Percentiles rank a stretch among this genome's conserved stretches.
Conservation (phyloP, 352 stramenopile species). For the Blastocystis sp. region DNA sequence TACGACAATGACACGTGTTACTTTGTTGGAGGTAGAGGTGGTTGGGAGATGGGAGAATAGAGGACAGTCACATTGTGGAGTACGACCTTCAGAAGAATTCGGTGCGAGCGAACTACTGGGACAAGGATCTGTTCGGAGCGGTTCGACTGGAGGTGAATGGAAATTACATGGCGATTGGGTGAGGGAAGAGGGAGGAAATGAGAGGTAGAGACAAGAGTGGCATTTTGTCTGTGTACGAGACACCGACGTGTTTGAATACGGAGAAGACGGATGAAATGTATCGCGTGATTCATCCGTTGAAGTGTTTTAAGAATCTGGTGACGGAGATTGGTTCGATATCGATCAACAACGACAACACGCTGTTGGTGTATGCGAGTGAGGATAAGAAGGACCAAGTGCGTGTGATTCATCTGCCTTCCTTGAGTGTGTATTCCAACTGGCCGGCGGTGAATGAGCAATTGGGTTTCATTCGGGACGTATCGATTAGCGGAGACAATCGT, state of each 20-base stretch:
- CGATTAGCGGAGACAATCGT: conserved; percentile 46
- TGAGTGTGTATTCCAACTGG: conserved; percentile 26
- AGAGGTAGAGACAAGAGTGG: background rate
- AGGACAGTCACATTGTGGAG: conserved; percentile 11
- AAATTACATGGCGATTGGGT: conserved; percentile 37
- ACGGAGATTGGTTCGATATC: background rate
- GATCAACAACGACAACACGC: conserved; percentile 39
- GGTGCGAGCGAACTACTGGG: background rate
- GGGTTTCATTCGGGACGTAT: background rate
- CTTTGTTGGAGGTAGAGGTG: background rate
- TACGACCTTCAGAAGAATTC: background rate
- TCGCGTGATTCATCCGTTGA: conserved; percentile 25
- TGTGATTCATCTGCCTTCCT: background rate
- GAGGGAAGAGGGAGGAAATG: background rate
- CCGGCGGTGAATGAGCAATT: background rate
- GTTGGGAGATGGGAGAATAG: background rate
- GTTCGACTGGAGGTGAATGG: background rate
- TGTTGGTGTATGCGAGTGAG: conserved; percentile 10
- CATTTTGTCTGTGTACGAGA: background rate
- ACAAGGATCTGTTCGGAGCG: conserved; percentile 27
- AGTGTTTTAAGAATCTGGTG: conserved; percentile 47
- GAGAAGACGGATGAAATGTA: background rate
- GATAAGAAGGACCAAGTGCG: conserved; percentile 12
- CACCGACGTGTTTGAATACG: background rate
- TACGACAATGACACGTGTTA: conserved; percentile 41